Base-by-base conservation (phyloP, 2,329 filamentous ascomycete species). In the Pseudocercospora macadamiae region DNA sequence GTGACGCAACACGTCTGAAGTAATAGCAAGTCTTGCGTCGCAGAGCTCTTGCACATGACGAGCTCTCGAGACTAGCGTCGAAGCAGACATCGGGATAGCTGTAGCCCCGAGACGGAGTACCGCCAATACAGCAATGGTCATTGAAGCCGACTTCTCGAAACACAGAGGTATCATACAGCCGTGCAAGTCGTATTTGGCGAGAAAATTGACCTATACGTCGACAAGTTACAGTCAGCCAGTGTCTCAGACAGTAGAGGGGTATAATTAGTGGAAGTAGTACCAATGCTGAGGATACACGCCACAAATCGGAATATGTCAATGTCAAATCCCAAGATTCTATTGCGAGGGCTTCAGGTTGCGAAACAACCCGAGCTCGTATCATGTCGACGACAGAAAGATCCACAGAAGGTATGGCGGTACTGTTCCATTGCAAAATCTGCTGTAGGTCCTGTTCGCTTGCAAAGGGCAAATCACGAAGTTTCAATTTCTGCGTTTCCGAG, bases 121-220 rank as follows among this genome's bases (percentile, higher is more conserved):
- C 3, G 72, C 71, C 5, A 77, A 66, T 69, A 76, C 72, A 1
- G 72, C 69, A 14, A 77, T 66, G 4, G 74, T 60, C 0, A 70
- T 69, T 55, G 70, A 75, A 4, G 61, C 55, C 28, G 72, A 75
- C 64, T 76, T 76, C 47, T 76, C 74, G 45, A 76, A 75, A 52
- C 73, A 74, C 2, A 73, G 69, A 4, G 74, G 73, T 0, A 77
- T 71, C 12, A 48, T 36, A 7, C 8, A 5, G 18, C 8, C 37
- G 3, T 21, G 37, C 1, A 42, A 8, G 10, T 12, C 14, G 14
- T 42, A 42, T 4, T 2, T 2, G 10, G 12, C 16, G 16, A 42
- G 37, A 12, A 19, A 42, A 9, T 42, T 42, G n/a, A n/a, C n/a
- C n/a, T 4, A n/a, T n/a, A n/a, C n/a, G n/a, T n/a, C n/a, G n/a